Percentiles rank a stretch among this genome's conserved stretches.
Evolutionary conservation across 345 rosid species (phyloP).

Genomic region (Populus nigra): DNA sequence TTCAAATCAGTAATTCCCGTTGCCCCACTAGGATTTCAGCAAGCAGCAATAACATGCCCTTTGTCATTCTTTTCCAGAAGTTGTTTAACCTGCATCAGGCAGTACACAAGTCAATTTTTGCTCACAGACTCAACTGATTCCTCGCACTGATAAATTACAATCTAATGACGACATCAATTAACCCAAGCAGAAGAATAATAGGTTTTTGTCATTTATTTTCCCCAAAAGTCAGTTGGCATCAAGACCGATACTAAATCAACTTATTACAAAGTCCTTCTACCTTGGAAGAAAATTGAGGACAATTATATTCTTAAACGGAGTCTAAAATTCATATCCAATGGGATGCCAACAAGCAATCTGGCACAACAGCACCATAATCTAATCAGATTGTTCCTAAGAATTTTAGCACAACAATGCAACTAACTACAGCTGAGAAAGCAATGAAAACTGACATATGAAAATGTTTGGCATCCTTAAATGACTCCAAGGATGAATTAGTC

Average conservation of each 20-base stretch:
- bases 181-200: background rate
- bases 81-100: slow-evolving; percentile 52
- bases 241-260: background rate
- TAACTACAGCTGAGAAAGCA: background rate
- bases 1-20: slow-evolving; percentile 58
- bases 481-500: background rate
- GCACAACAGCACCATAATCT: background rate
- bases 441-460: background rate
- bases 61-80: slow-evolving; percentile 59
- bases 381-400: background rate
- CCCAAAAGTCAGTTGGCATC: background rate
- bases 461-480: background rate
- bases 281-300: too few species aligned
- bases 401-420: background rate
- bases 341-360: background rate
- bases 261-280: background rate
- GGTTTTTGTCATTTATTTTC: background rate
- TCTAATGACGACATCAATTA: background rate
- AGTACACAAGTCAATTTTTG: slow-evolving; percentile 6
- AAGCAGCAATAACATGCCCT: slow-evolving; percentile 80
- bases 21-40: slow-evolving; percentile 64
- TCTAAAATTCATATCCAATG: background rate
- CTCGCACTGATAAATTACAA: background rate
- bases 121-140: background rate
- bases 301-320: background rate